phyloP scores from a whole-genome alignment of 106 monocot species.

The Dendrobium huoshanense region DNA sequence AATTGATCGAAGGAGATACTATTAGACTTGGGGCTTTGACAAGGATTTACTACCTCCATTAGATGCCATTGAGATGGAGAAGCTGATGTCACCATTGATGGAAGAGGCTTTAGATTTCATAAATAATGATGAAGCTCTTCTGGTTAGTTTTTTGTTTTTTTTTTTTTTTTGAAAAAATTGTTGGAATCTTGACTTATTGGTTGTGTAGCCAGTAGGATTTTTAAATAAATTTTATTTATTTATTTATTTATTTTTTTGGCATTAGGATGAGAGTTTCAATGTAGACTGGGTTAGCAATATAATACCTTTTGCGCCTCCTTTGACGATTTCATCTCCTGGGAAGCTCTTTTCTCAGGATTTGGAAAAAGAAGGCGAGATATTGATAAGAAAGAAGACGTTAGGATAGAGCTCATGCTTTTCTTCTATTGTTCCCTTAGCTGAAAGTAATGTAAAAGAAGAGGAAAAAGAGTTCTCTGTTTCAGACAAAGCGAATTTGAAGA shows the following conservation, averaged over 20 bases:
- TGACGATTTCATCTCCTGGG: background rate
- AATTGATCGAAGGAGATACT: constrained; percentile 43
- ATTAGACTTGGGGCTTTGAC: constrained; percentile 51
- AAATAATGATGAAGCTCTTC: constrained; percentile 24
- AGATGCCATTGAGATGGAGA: constrained; percentile 35
- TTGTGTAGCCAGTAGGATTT: background rate
- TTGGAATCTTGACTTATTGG: background rate
- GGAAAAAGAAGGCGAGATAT: constrained; percentile 4
- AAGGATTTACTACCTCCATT: constrained; percentile 44
- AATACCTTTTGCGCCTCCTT: constrained; percentile 9
- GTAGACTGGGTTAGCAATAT: no score
- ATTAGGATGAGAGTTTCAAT: no score
- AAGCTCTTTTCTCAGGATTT: background rate
- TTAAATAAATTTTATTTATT: no score
- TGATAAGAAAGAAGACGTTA: background rate
- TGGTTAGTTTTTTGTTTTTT: constrained; percentile 14
- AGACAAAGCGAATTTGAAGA: constrained; percentile 18
- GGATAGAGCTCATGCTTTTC: background rate
- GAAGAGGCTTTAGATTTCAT: constrained; percentile 17
- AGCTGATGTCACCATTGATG: constrained; percentile 18
- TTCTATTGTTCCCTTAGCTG: constrained; percentile 5
- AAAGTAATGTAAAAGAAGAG: constrained; percentile 11
- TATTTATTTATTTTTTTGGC: no score
- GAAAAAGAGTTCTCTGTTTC: constrained; percentile 8
- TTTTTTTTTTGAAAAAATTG: background rate